Conservation (phyloP, 176 grass and related monocot species). For the Triticum timopheevii region DNA sequence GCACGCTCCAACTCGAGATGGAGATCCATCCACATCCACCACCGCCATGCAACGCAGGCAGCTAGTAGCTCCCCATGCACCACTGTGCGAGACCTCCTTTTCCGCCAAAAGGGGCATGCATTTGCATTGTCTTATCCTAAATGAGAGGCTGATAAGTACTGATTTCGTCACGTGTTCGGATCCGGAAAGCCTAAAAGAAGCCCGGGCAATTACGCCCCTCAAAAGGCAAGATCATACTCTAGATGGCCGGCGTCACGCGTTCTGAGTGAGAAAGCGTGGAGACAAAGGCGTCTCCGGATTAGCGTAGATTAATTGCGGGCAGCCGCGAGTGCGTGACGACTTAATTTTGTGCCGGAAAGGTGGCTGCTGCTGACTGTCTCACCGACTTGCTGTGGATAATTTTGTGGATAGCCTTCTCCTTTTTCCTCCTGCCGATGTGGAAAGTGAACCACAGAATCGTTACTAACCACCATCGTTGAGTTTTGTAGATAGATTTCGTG, state of each 20-base stretch:
- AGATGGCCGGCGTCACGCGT: constrained; percentile 6
- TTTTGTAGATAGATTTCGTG: neutral
- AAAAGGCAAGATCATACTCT: neutral
- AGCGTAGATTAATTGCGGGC: constrained; percentile 12
- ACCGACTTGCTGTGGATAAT: constrained; percentile 25
- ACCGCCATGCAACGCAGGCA: neutral
- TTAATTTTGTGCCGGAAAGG: constrained; percentile 14
- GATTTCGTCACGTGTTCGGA: constrained; percentile 5
- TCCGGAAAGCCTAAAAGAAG: neutral
- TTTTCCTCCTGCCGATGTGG: constrained; percentile 21
- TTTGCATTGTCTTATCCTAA: constrained; percentile 27
- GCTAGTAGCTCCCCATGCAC: neutral
- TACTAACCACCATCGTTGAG: neutral
- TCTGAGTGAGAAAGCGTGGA: neutral
- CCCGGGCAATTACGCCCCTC: neutral
- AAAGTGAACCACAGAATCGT: neutral
- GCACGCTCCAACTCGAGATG: neutral
- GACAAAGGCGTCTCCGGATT: constrained; percentile 16
- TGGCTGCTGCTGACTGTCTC: neutral
- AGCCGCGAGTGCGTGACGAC: neutral
- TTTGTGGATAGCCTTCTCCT: constrained; percentile 24
- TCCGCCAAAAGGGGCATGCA: constrained; percentile 26
- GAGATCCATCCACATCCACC: too few species aligned
- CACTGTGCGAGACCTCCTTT: neutral
- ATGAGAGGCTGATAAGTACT: neutral